Evolutionary conservation across 225 moss, liverwort and hornwort genomes (phyloP).

Genomic region (Sphagnum contortum): DNA sequence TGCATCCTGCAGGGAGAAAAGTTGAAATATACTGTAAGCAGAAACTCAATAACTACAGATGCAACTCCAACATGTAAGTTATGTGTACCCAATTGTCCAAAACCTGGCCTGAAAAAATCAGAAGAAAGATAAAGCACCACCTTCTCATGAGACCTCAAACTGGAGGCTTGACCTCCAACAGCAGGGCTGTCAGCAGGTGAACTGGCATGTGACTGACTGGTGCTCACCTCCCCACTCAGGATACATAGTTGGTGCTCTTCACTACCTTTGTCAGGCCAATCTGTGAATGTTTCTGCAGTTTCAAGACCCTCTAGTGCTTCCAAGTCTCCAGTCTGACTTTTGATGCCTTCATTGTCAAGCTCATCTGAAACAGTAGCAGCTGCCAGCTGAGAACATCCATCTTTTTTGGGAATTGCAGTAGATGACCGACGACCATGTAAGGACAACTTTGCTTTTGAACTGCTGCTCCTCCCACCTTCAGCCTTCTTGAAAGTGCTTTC

Average conservation of each 20-base stretch:
- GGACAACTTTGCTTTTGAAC: constrained; percentile 12
- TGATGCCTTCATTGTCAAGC: constrained; percentile 18
- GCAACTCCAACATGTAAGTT: too few relatives aligned
- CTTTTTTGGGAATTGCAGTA: neutral
- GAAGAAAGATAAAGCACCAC: constrained; percentile 17
- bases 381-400: neutral
- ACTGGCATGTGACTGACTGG: constrained; percentile 37
- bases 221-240: constrained; percentile 54
- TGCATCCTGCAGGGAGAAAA: constrained; percentile 14
- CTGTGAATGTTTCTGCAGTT: constrained; percentile 17
- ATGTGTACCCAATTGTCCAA: too few relatives aligned
- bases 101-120: too few relatives aligned
- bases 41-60: too few relatives aligned
- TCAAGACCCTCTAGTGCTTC: constrained; percentile 19
- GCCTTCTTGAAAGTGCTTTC: constrained; percentile 14
- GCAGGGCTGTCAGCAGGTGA: constrained; percentile 40
- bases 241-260: constrained; percentile 52
- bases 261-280: constrained; percentile 36
- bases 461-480: constrained; percentile 12
- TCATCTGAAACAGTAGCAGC: constrained; percentile 5
- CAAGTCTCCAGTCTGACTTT: constrained; percentile 13
- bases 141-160: constrained; percentile 23
- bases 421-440: constrained; percentile 8
- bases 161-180: constrained; percentile 17
- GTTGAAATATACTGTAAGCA: too few relatives aligned